Evolutionary conservation across 352 stramenopile genomes (phyloP), one percentile per base, ranked within the genome.

Genomic region (Phytophthora sp.): DNA sequence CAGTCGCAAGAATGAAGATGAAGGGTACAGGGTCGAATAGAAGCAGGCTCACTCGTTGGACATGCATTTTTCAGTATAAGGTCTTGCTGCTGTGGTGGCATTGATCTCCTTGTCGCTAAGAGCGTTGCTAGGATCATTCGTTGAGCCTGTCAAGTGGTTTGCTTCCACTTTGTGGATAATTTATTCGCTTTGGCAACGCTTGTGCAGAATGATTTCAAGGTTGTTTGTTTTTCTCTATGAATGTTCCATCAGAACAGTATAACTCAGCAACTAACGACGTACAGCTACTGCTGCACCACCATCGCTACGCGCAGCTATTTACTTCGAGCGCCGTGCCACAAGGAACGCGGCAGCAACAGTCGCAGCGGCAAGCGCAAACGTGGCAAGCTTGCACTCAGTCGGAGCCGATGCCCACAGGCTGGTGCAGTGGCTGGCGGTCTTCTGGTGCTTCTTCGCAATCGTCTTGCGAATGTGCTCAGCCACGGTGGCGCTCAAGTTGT

Each of bases 401-500:
- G 46, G 64, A 39, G 54, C 42, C 41, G 54, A 52, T 9, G 54
- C 13, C 49, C 56, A 72, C 35, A 59, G 31, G 34, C 46, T 44
- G 13, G 26, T 37, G 57, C 52, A 73, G 24, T 65, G 34, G 17
- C 32, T 41, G 30, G 34, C 30, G n/a, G 56, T n/a, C 34, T 69
- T 62, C 21, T 63, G 41, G 24, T 69, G 68, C 52, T 69, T 72
- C 49, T 67, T 66, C 2, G 53, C 53, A 20, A 72, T 37, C 2
- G 54, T 74, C 59, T 81, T 72, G 30, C 76, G 76, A 46, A 95
- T 78, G 49, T 91, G 74, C 70, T 76, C 37, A 23, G 78, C 82
- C 13, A 95, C 82, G 6, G 72, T 74, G n/a, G 55, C 56, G 9
- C 67, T 84, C 18, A 79, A 81, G 67, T 95, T 95, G 37, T 84